Base-by-base conservation (phyloP, 352 stramenopile species). In the Globisporangium takayamanum region DNA sequence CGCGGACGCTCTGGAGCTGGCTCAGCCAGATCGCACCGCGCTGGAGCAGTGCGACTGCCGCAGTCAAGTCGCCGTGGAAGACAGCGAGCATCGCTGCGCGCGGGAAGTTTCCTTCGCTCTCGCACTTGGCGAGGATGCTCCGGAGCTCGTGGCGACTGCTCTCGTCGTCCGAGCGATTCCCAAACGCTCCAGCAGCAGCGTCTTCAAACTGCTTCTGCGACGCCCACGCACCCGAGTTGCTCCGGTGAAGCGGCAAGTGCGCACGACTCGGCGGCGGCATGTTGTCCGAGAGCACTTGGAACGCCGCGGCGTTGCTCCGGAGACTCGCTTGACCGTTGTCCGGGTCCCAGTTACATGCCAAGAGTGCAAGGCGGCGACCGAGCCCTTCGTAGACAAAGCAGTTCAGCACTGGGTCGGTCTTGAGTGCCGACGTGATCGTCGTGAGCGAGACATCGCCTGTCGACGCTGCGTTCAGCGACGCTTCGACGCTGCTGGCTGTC, bases 271-370 rank as follows among this genome's bases (percentile, higher is more conserved):
- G 50, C 10, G 50, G 50, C 18, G 36, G 26, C n/a, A 46, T 69
- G 20, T 60, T 69, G 11, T 63, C 45, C 3, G 42, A n/a, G 22
- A 52, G 47, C 22, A 36, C 18, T 4, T 25, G 33, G 33, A 39
- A 39, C 7, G 33, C 33, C 10, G 33, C 33, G 33, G 33, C n/a
- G 26, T 36, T 37, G 33, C n/a, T 33, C 14, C 58, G 58, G 18
- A 59, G 50, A 55, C n/a, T 64, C 25, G 56, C 67, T 56, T 84
- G 75, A 0, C 80, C 79, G 25, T 67, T 81, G 42, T 94, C 83
- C 16, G 85, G 85, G 39, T 94, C 85, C 85, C 85, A 94, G 42
- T 91, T 84, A 55, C 85, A 94, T 39, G 85, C 85, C 41, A 91
- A 62, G 20, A 88, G 66, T n/a, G 77, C 72, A 20, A 92, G 63